Evolutionary conservation across 495 filamentous ascomycete species (phyloP).

Genomic region (Podospora pseudocomata): DNA sequence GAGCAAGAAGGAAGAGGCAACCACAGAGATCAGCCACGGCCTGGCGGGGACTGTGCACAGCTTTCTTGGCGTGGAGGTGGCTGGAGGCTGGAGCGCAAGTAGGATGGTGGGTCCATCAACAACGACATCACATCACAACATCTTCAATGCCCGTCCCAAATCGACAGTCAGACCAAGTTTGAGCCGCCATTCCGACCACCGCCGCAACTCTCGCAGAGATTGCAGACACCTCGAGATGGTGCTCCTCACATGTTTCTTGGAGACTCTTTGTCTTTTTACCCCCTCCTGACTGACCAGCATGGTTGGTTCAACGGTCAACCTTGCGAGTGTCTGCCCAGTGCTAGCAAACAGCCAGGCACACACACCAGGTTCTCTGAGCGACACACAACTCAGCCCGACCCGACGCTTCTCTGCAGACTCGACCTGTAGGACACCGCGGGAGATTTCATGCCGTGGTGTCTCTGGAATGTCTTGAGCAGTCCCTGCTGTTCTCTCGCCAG

Average conservation of each 20-base stretch:
- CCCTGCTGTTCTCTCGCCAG: neutral
- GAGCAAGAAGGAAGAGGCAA: neutral
- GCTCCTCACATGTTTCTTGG: constrained; percentile 9
- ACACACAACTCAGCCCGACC: neutral
- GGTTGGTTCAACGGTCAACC: constrained; percentile 13
- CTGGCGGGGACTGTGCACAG: neutral
- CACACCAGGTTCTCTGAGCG: constrained; percentile 12
- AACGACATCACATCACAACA: constrained; percentile 18
- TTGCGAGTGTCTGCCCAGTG: constrained; percentile 9
- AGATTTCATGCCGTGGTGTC: neutral
- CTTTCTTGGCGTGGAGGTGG: neutral
- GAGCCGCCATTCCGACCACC: constrained; percentile 14
- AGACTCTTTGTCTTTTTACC: constrained; percentile 10
- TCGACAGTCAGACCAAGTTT: constrained; percentile 18
- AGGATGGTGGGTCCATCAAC: constrained; percentile 1
- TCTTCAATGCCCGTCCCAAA: constrained; percentile 12
- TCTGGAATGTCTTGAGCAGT: neutral
- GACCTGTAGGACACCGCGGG: neutral
- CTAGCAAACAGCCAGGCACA: constrained; percentile 6
- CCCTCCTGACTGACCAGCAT: constrained; percentile 16
- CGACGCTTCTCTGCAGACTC: neutral
- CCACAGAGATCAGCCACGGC: neutral
- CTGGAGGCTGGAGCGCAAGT: neutral
- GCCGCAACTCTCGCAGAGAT: constrained; percentile 16
- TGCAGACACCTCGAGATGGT: constrained; percentile 17